Percentiles rank a stretch among this genome's conserved stretches.
phyloP scores from a whole-genome alignment of 345 rosid species.

The Streptanthus diversifolius region DNA sequence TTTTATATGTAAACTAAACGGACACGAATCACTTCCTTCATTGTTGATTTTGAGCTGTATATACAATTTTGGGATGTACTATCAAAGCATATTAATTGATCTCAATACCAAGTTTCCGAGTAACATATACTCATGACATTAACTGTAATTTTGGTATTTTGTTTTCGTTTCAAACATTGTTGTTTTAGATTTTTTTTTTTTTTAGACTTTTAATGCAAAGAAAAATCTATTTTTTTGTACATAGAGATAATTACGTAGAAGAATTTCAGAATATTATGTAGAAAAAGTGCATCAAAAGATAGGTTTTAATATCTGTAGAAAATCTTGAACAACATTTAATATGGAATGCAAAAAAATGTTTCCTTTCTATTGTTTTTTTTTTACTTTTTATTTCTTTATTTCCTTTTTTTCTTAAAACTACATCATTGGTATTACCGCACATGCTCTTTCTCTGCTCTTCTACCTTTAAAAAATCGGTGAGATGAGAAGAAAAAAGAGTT shows the following conservation, averaged over 20 bases:
- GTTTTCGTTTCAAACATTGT: background rate
- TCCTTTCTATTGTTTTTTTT: background rate
- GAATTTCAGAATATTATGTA: background rate
- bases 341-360: background rate
- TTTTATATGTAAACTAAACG: too few species aligned
- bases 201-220: background rate
- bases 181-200: too few species aligned
- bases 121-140: too few species aligned
- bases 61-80: background rate
- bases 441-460: conserved; percentile 14
- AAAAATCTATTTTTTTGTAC: background rate
- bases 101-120: too few species aligned
- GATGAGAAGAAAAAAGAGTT: background rate
- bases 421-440: conserved; percentile 23
- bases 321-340: background rate
- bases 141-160: background rate
- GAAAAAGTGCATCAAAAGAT: background rate
- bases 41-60: background rate
- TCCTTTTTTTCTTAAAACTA: background rate
- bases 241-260: background rate
- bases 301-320: background rate
- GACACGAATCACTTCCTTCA: background rate
- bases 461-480: background rate
- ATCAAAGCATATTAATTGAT: background rate
- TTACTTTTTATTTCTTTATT: background rate